A percentile compares a stretch with the other conserved stretches of the same genome.
phyloP scores from a whole-genome alignment of 2,329 filamentous ascomycete genomes.

The Aspergillus sp. region DNA sequence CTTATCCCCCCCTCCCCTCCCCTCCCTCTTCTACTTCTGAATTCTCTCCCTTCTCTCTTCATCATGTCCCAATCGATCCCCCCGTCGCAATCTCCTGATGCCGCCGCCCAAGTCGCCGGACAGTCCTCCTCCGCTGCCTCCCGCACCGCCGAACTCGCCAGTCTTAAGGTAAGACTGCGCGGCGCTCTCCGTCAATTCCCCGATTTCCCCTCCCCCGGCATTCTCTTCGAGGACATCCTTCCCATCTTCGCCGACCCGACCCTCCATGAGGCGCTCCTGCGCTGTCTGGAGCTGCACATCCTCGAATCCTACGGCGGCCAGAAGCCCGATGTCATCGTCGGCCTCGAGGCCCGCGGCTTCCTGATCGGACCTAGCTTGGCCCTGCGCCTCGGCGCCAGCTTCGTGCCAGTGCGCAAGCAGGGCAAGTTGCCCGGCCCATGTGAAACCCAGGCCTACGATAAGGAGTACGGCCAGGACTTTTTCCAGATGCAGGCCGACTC shows the following conservation, averaged over 20 bases:
- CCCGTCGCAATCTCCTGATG: slow-evolving; percentile 31
- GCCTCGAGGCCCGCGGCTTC: slow-evolving; percentile 91
- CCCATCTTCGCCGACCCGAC: slow-evolving; percentile 81
- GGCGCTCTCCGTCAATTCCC: slow-evolving; percentile 76
- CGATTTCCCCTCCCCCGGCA: slow-evolving; percentile 88
- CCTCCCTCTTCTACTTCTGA: slow-evolving; percentile 12
- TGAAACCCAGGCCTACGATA: slow-evolving; percentile 80
- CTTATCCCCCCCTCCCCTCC: neutral
- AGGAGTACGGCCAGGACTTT: slow-evolving; percentile 93
- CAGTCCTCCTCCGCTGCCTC: slow-evolving; percentile 45
- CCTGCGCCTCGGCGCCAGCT: slow-evolving; percentile 74
- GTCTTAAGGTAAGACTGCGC: slow-evolving; percentile 67
- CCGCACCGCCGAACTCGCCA: slow-evolving; percentile 54
- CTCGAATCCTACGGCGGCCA: slow-evolving; percentile 58
- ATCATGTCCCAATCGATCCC: slow-evolving; percentile 40
- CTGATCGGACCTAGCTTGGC: slow-evolving; percentile 90
- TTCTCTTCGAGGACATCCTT: slow-evolving; percentile 97
- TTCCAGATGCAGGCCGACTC: slow-evolving; percentile 94
- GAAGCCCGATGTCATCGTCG: slow-evolving; percentile 85
- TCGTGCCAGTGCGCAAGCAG: slow-evolving; percentile 91
- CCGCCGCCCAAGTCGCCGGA: slow-evolving; percentile 41
- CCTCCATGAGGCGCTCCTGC: slow-evolving; percentile 73
- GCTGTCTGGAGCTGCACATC: slow-evolving; percentile 81
- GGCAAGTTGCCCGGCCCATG: slow-evolving; percentile 93
- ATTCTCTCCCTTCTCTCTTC: slow-evolving; percentile 17